Conservation (phyloP, 169 alveolate genomes). For the Neospora caninum region DNA sequence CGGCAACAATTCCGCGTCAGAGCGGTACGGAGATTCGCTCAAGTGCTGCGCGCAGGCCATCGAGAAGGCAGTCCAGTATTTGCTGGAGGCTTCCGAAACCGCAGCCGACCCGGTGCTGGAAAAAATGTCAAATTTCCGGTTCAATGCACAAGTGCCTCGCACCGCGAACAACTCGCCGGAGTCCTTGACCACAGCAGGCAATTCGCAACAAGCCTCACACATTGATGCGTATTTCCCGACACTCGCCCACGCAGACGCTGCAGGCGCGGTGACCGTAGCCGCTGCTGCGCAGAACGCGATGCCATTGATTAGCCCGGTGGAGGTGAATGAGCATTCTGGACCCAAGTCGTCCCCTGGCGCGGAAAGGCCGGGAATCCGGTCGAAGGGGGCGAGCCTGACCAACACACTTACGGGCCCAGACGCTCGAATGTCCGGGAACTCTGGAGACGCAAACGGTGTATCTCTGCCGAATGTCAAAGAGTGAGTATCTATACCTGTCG, state of each 20-base stretch:
- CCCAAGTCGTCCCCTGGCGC: not conserved
- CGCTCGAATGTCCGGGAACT: not conserved
- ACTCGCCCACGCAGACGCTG: not conserved
- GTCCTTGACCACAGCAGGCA: no score
- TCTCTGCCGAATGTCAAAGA: not conserved
- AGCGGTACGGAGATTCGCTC: not conserved
- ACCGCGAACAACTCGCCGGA: no score
- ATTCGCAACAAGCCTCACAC: not conserved
- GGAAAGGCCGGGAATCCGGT: not conserved
- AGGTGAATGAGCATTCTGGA: not conserved
- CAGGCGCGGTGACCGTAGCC: not conserved
- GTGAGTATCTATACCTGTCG: not conserved
- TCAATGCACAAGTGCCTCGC: no score
- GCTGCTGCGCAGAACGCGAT: not conserved
- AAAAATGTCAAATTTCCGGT: no score
- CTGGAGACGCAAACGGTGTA: not conserved
- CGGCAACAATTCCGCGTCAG: conserved; percentile 12
- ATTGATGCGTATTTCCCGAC: not conserved
- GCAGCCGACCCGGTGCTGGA: not conserved
- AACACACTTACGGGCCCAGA: not conserved
- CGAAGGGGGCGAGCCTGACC: not conserved
- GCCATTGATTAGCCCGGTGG: not conserved
- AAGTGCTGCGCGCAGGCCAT: not conserved
- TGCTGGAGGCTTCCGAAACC: not conserved
- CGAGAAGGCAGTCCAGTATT: not conserved